phyloP scores from a whole-genome alignment of 179 eudicot genomes.

The Patellifolia procumbens region DNA sequence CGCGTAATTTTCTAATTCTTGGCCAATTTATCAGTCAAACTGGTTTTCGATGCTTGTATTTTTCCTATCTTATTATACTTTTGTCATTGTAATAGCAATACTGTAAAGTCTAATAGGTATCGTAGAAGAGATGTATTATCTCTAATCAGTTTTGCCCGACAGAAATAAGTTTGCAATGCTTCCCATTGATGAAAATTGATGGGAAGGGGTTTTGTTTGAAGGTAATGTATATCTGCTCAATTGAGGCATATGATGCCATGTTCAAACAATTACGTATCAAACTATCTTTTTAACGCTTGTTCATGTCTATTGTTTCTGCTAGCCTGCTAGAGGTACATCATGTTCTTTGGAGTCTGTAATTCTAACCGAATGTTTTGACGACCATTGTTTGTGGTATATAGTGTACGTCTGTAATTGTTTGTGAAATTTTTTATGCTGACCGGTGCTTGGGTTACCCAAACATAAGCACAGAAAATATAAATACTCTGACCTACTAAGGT shows the following conservation, averaged over 20 bases:
- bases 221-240: constrained; percentile 30
- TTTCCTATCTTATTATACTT: background rate
- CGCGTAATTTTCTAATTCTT: background rate
- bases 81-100: background rate
- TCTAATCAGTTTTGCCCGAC: constrained; percentile 31
- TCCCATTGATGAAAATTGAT: constrained; percentile 14
- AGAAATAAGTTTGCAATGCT: constrained; percentile 25
- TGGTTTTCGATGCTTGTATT: constrained; percentile 9
- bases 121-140: constrained; percentile 12
- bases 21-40: constrained; percentile 9
- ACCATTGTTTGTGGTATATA: background rate
- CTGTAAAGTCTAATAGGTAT: constrained; percentile 10
- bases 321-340: background rate
- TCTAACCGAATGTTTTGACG: background rate
- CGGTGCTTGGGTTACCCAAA: background rate
- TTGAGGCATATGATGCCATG: constrained; percentile 5
- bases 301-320: background rate
- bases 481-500: too few species aligned
- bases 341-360: background rate
- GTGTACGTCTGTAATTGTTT: background rate
- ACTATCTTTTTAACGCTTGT: background rate
- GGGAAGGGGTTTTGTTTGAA: constrained; percentile 18
- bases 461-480: too few species aligned
- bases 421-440: background rate
- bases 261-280: background rate